phyloP scores from a whole-genome alignment of 1,139 yeast species.

The Arxiozyma telluris region DNA sequence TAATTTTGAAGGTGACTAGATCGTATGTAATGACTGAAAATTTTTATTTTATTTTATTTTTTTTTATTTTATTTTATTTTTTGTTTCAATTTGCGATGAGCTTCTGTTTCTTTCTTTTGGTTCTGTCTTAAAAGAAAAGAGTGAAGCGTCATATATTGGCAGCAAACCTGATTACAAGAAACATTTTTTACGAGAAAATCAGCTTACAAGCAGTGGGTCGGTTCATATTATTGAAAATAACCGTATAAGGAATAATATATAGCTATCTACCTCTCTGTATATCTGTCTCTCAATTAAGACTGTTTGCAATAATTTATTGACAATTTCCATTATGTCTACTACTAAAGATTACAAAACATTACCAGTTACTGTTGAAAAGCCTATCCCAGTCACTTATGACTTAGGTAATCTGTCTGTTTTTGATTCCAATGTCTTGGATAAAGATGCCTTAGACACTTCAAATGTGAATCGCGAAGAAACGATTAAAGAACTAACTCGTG shows the following conservation, averaged over 20 bases:
- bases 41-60: too few relatives aligned
- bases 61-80: not conserved
- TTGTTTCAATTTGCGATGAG: conserved; percentile 11
- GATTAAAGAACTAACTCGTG: conserved; percentile 68
- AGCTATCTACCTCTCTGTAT: too few relatives aligned
- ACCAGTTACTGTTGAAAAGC: conserved; percentile 81
- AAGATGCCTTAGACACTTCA: conserved; percentile 42
- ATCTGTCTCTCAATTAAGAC: not conserved
- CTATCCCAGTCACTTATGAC: conserved; percentile 77
- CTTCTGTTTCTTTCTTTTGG: not conserved
- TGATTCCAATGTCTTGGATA: conserved; percentile 75
- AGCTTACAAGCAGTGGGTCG: not conserved
- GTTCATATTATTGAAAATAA: not conserved
- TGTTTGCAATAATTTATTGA: not conserved
- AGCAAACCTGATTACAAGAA: too few relatives aligned
- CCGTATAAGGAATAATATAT: not conserved
- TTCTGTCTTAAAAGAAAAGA: too few relatives aligned
- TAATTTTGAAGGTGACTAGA: not conserved
- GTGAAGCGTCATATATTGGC: not conserved
- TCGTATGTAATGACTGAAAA: not conserved
- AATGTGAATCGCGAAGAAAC: conserved; percentile 53
- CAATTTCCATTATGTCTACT: conserved; percentile 10
- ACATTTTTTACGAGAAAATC: too few relatives aligned
- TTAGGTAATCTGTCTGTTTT: conserved; percentile 81
- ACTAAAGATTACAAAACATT: conserved; percentile 19